These are phyloP conservation scores for Fraxinus excelsior DNA, from an alignment of 257 asterid species.

Conservation along the genomic window DNA sequence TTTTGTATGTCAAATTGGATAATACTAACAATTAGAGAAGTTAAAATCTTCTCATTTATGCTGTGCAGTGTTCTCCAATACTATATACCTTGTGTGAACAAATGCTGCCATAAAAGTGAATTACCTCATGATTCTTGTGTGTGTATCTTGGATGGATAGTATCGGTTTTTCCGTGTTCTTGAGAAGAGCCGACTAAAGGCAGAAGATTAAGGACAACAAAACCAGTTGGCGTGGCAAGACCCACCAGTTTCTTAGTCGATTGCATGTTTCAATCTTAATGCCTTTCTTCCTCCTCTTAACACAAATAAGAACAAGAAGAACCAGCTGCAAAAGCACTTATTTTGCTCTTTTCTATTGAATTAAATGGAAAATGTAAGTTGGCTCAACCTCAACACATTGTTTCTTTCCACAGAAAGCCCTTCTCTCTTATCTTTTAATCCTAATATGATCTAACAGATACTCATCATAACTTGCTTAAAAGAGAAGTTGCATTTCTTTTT, in stretches of 20 bases:
- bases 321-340: conserved; percentile 17
- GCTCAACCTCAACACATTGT: conserved; percentile 1
- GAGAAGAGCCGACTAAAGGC: conserved; percentile 34
- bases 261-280: conserved; percentile 22
- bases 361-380: not conserved
- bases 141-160: conserved; percentile 32
- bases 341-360: not conserved
- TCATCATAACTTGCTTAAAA: conserved; percentile 25
- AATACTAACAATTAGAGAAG: not conserved
- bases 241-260: conserved; percentile 32
- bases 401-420: conserved; percentile 8
- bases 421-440: conserved; percentile 23
- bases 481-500: conserved; percentile 37
- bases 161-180: conserved; percentile 23
- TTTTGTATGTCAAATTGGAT: not conserved
- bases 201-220: conserved; percentile 38
- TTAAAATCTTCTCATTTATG: not conserved
- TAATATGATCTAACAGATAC: conserved; percentile 8
- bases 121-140: conserved; percentile 41
- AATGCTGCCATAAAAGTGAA: not conserved
- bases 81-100: not conserved
- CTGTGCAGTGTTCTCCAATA: not conserved
- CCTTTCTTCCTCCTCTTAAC: not conserved
- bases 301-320: conserved; percentile 24
- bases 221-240: conserved; percentile 26